Evolutionary conservation across 2,329 filamentous ascomycete genomes (phyloP), one percentile per base, ranked within the genome.

Genomic region (Septoria linicola): DNA sequence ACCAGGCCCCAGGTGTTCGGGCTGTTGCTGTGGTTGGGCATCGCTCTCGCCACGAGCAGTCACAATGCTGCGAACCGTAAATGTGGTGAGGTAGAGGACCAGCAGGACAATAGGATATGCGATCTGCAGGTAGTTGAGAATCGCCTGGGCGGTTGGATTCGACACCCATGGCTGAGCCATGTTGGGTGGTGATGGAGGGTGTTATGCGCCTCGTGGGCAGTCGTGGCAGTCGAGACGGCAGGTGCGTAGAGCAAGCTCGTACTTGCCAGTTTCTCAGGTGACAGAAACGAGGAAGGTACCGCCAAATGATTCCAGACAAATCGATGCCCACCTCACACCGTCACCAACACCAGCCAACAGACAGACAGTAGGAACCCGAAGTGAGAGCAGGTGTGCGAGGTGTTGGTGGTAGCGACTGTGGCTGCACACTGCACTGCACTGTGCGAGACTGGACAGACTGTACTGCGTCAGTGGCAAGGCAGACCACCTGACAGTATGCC

Each of bases 1-100:
- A 49, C 89, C 91, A 1, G 91, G 90, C n/a, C 91, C 91, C 46
- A 79, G 83, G 59, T 80, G 79, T 53, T 72, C 68, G 66, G 62
- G 57, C 46, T 56, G 53, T 6, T 55, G 52, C 8, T 52, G 50
- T 62, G 74, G 68, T 56, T 70, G n/a, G n/a, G n/a, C 69, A 56
- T 75, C 72, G 60, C 73, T 73, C 42, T 62, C 59, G 65, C 69
- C 76, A 60, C 71, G 70, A 32, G 79, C 75, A 16, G 76, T 73
- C 54, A 77, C 65, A 57, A 87, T 77, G 62, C 82, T 84, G 66
- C 80, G 80, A 59, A 74, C 65, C 49, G 84, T 76, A 65, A 87
- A 86, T 57, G 79, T 77, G 54, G 75, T 68, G 41, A 85, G 70
- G 68, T 88, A 88, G 65, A 87, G 76, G 60, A 81, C 59, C 47